A percentile compares a stretch with the other conserved stretches of the same genome.
Conservation (phyloP, 2,329 filamentous ascomycete genomes). For the Magnaporthiopsis poae region DNA sequence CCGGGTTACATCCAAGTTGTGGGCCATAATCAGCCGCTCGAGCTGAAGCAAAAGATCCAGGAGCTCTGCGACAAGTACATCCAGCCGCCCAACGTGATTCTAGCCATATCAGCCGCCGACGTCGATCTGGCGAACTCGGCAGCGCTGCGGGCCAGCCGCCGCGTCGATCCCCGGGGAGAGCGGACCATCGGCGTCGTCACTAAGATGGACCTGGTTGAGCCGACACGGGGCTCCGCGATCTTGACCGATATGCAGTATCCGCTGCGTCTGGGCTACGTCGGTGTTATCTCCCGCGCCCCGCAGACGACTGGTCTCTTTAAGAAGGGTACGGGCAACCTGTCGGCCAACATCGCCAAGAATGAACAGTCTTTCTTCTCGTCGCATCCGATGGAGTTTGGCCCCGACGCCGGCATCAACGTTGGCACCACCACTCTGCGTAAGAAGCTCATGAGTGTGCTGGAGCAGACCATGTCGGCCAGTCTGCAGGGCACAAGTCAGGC, state of each 20-base stretch:
- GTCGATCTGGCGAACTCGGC: conserved; percentile 96
- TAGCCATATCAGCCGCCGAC: conserved; percentile 94
- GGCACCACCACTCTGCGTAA: conserved; percentile 82
- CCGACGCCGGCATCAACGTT: conserved; percentile 61
- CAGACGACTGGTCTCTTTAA: conserved; percentile 65
- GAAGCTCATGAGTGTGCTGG: conserved; percentile 92
- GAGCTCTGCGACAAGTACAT: conserved; percentile 98
- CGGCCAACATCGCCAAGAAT: conserved; percentile 73
- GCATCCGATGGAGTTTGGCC: conserved; percentile 71
- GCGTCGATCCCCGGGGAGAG: conserved; percentile 88
- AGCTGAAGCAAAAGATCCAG: conserved; percentile 90
- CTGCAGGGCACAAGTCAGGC: conserved; percentile 82
- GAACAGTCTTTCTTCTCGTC: conserved; percentile 78
- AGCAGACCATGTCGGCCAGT: conserved; percentile 92
- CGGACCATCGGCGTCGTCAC: conserved; percentile 97
- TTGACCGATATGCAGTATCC: conserved; percentile 87
- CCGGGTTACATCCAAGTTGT: conserved; percentile 96
- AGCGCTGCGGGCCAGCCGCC: conserved; percentile 74
- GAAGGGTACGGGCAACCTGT: conserved; percentile 69
- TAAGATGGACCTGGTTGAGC: conserved; percentile 95
- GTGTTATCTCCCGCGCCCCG: conserved; percentile 80
- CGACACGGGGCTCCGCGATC: conserved; percentile 65
- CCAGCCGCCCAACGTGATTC: conserved; percentile 85
- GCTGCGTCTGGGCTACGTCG: conserved; percentile 87
- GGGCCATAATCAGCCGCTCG: conserved; percentile 76